Conservation (phyloP, 257 asterid genomes). For the Ophiorrhiza pumila region DNA sequence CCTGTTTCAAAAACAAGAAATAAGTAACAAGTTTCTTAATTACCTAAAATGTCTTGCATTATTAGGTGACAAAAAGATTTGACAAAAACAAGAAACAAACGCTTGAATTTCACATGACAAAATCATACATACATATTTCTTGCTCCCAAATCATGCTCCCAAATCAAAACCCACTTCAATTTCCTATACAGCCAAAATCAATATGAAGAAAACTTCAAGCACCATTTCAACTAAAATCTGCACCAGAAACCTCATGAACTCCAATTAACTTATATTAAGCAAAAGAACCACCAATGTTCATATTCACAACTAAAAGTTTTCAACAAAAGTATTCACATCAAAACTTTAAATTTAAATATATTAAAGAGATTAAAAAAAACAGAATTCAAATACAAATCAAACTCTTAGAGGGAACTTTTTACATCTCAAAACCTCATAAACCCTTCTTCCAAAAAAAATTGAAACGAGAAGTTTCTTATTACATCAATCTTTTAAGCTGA, state of each 20-base stretch:
- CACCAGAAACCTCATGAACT: conserved; percentile 16
- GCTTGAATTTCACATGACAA: too few relatives aligned
- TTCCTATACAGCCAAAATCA: neutral
- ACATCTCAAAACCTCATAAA: conserved; percentile 23
- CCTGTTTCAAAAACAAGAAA: too few relatives aligned
- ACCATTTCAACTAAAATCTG: neutral
- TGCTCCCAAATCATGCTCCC: conserved; percentile 31
- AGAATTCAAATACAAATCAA: conserved; percentile 40
- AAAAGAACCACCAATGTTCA: conserved; percentile 19
- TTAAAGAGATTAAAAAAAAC: conserved; percentile 10
- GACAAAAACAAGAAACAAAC: too few relatives aligned
- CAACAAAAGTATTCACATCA: conserved; percentile 6
- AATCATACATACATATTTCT: too few relatives aligned
- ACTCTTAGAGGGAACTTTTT: conserved; percentile 5
- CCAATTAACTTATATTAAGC: conserved; percentile 8
- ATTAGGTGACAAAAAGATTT: too few relatives aligned
- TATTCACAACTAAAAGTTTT: neutral
- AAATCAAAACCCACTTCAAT: conserved; percentile 26
- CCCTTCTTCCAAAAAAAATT: conserved; percentile 37
- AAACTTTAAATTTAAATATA: conserved; percentile 22
- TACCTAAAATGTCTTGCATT: too few relatives aligned
- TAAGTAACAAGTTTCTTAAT: too few relatives aligned
- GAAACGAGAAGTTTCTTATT: too few relatives aligned
- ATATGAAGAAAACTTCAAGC: neutral
- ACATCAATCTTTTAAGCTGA: conserved; percentile 95